These are phyloP conservation scores for Cicer chorassanicum DNA, from an alignment of 306 rosid genomes.

Conservation along the genomic window DNA sequence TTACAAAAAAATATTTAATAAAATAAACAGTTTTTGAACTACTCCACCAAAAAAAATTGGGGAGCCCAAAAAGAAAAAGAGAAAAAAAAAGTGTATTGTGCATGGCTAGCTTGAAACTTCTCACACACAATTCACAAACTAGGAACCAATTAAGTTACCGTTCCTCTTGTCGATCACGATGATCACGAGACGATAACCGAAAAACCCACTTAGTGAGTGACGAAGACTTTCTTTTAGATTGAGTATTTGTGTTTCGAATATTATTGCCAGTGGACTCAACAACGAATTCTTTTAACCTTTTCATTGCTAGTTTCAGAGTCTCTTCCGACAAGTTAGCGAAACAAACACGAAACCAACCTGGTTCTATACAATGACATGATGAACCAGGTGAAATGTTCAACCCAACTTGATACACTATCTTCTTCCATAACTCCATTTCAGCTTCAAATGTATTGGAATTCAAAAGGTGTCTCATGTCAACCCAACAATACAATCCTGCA, in stretches of 20 bases:
- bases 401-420: slow-evolving; percentile 67
- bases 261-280: slow-evolving; percentile 40
- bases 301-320: slow-evolving; percentile 68
- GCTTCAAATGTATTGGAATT: slow-evolving; percentile 65
- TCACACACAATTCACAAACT: background rate
- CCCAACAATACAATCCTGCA: slow-evolving; percentile 85
- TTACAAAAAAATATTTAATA: background rate
- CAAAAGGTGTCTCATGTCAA: slow-evolving; percentile 71
- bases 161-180: slow-evolving; percentile 59
- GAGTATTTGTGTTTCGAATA: background rate
- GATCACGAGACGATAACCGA: slow-evolving; percentile 73
- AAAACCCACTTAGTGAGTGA: slow-evolving; percentile 83
- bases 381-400: slow-evolving; percentile 81
- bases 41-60: slow-evolving; percentile 49
- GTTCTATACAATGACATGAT: slow-evolving; percentile 78
- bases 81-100: background rate
- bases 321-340: slow-evolving; percentile 76
- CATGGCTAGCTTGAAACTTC: slow-evolving; percentile 40
- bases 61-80: slow-evolving; percentile 16
- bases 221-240: slow-evolving; percentile 54
- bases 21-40: slow-evolving; percentile 37
- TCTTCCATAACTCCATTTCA: slow-evolving; percentile 83
- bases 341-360: slow-evolving; percentile 87
- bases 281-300: slow-evolving; percentile 60
- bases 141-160: slow-evolving; percentile 56